Percentiles rank a stretch among this genome's conserved stretches.
These are phyloP conservation scores for Sherardia arvensis DNA, from an alignment of 257 asterid species.

Conservation along the genomic window DNA sequence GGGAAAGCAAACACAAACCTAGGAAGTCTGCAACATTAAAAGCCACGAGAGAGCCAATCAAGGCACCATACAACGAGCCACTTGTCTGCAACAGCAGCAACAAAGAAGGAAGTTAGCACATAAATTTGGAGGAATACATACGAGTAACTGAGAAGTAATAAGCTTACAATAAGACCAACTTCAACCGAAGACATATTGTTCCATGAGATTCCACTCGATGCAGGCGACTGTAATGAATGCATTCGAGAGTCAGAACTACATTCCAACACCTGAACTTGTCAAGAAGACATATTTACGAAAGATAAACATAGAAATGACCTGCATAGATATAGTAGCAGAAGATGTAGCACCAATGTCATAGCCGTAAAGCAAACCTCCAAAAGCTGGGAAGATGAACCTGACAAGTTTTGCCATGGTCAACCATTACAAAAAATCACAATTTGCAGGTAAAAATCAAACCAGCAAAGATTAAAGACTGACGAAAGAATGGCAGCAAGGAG, in stretches of 20 bases:
- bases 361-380: slow-evolving; percentile 93
- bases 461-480: slow-evolving; percentile 33
- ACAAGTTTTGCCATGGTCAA: neutral
- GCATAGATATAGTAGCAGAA: slow-evolving; percentile 72
- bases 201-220: slow-evolving; percentile 78
- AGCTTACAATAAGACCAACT: slow-evolving; percentile 81
- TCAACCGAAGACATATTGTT: slow-evolving; percentile 71
- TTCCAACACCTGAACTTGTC: neutral
- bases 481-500: slow-evolving; percentile 56
- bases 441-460: neutral
- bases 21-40: slow-evolving; percentile 80
- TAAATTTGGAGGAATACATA: slow-evolving; percentile 10
- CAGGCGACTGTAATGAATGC: slow-evolving; percentile 55
- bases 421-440: neutral
- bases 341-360: slow-evolving; percentile 99
- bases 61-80: slow-evolving; percentile 94
- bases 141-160: neutral
- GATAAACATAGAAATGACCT: slow-evolving; percentile 32
- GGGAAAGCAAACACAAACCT: slow-evolving; percentile 36
- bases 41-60: slow-evolving; percentile 84
- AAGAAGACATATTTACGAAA: neutral
- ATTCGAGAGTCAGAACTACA: neutral
- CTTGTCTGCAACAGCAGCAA: slow-evolving; percentile 63
- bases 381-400: slow-evolving; percentile 94
- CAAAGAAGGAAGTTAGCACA: slow-evolving; percentile 14